A percentile compares a stretch with the other conserved stretches of the same genome.
Evolutionary conservation across 495 filamentous ascomycete genomes (phyloP).

Genomic region (Penicillium goetzii): DNA sequence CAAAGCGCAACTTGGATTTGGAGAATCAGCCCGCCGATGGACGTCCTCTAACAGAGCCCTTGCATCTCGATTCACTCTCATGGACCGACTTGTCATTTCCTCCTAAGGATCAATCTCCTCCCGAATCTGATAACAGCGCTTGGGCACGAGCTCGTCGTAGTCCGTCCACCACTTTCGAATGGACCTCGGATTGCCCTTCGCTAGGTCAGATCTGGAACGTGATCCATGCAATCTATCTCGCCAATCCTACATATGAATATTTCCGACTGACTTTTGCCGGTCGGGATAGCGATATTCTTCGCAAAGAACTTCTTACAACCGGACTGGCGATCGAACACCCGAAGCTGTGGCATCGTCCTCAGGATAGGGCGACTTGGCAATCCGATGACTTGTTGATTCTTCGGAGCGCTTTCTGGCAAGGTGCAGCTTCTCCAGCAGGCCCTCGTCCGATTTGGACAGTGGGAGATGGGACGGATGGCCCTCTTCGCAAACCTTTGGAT

Average conservation of each 20-base stretch:
- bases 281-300: slow-evolving; percentile 41
- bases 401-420: slow-evolving; percentile 66
- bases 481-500: slow-evolving; percentile 35
- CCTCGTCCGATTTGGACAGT: slow-evolving; percentile 62
- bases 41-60: slow-evolving; percentile 31
- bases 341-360: slow-evolving; percentile 30
- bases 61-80: slow-evolving; percentile 39
- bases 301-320: slow-evolving; percentile 55
- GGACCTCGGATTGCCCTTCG: slow-evolving; percentile 46
- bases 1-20: slow-evolving; percentile 31
- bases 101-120: slow-evolving; percentile 31
- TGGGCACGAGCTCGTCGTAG: slow-evolving; percentile 50
- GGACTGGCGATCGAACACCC: slow-evolving; percentile 57
- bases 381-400: slow-evolving; percentile 38
- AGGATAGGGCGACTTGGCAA: slow-evolving; percentile 21
- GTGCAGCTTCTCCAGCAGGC: slow-evolving; percentile 66
- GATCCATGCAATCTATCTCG: slow-evolving; percentile 61
- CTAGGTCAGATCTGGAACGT: slow-evolving; percentile 65
- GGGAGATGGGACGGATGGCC: slow-evolving; percentile 42
- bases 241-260: slow-evolving; percentile 56
- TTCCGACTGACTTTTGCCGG: slow-evolving; percentile 55
- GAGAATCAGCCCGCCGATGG: slow-evolving; percentile 34
- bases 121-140: slow-evolving; percentile 46
- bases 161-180: slow-evolving; percentile 44
- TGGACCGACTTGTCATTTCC: slow-evolving; percentile 37